A percentile compares a stretch with the other conserved stretches of the same genome.
Evolutionary conservation across 768 basidiomycete species (phyloP).

Genomic region (Boletus coccyginus): DNA sequence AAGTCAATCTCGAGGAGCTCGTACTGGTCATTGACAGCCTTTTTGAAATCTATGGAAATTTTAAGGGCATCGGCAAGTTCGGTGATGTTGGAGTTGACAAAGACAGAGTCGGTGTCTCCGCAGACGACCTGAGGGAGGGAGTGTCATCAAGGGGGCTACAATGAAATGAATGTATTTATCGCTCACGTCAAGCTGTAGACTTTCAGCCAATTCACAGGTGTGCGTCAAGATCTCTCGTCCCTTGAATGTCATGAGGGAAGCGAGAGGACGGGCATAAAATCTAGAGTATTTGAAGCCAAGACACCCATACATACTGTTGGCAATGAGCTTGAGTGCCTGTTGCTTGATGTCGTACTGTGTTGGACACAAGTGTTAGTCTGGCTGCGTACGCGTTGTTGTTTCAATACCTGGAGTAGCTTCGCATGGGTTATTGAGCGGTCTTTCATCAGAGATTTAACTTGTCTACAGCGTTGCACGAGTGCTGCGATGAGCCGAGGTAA

Average conservation of each 20-base stretch:
- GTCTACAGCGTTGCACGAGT: conserved; percentile 82
- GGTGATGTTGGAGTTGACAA: conserved; percentile 93
- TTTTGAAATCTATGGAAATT: conserved; percentile 92
- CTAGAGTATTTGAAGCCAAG: conserved; percentile 96
- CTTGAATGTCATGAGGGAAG: conserved; percentile 95
- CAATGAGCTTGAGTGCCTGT: conserved; percentile 93
- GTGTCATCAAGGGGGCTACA: neutral
- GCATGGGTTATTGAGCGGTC: conserved; percentile 70
- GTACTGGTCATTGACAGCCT: conserved; percentile 96
- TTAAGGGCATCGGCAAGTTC: conserved; percentile 86
- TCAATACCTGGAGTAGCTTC: conserved; percentile 75
- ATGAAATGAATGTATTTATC: neutral
- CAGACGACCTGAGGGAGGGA: conserved; percentile 76
- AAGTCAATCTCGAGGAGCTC: conserved; percentile 95
- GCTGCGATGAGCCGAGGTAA: conserved; percentile 98
- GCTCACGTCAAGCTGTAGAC: conserved; percentile 81
- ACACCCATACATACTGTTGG: conserved; percentile 99
- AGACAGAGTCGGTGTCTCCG: conserved; percentile 98
- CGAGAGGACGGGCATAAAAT: conserved; percentile 95
- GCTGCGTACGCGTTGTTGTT: neutral
- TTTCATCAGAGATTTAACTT: conserved; percentile 95
- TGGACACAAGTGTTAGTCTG: neutral
- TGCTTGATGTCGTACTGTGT: conserved; percentile 94
- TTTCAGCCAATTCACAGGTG: conserved; percentile 90
- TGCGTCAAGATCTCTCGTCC: conserved; percentile 96